Evolutionary conservation across 129 eudicot genomes (phyloP).

Genomic region (Ambrosia artemisiifolia): DNA sequence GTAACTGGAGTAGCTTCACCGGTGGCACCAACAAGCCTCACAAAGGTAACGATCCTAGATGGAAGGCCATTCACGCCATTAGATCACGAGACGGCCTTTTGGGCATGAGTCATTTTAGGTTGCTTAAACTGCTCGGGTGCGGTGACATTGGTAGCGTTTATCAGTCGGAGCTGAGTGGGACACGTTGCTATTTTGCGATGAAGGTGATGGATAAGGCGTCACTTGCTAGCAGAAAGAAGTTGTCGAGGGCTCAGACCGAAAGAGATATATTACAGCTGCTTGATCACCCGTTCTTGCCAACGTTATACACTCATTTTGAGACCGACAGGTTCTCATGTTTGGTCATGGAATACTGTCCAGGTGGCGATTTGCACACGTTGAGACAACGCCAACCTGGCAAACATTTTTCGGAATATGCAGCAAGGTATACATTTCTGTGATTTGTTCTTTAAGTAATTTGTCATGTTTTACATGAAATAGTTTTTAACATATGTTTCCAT

Average conservation of each 20-base stretch:
- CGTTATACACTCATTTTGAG: conserved; percentile 90
- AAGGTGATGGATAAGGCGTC: conserved; percentile 93
- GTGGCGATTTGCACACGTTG: conserved; percentile 86
- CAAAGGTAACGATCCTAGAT: conserved; percentile 89
- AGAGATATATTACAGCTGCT: conserved; percentile 87
- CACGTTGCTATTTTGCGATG: conserved; percentile 91
- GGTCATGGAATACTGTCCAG: conserved; percentile 97
- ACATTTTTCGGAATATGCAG: conserved; percentile 87
- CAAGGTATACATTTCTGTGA: conserved; percentile 46
- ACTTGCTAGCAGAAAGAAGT: conserved; percentile 79
- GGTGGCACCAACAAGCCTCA: conserved; percentile 90
- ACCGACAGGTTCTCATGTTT: conserved; percentile 83
- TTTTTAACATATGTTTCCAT: not conserved
- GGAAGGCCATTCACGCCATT: conserved; percentile 87
- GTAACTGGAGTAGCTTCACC: conserved; percentile 84
- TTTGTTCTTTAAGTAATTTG: not conserved
- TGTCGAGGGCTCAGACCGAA: conserved; percentile 86
- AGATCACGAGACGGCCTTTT: conserved; percentile 70
- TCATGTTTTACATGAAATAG: conserved; percentile 1
- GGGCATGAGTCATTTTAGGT: conserved; percentile 89
- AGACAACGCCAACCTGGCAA: conserved; percentile 97
- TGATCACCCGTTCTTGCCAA: conserved; percentile 93
- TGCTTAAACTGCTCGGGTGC: conserved; percentile 68
- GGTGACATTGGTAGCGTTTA: conserved; percentile 95
- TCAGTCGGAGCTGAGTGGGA: conserved; percentile 84